Evolutionary conservation across 768 basidiomycete genomes (phyloP), one percentile per base, ranked within the genome.

Genomic region (Dendrothele bispora): DNA sequence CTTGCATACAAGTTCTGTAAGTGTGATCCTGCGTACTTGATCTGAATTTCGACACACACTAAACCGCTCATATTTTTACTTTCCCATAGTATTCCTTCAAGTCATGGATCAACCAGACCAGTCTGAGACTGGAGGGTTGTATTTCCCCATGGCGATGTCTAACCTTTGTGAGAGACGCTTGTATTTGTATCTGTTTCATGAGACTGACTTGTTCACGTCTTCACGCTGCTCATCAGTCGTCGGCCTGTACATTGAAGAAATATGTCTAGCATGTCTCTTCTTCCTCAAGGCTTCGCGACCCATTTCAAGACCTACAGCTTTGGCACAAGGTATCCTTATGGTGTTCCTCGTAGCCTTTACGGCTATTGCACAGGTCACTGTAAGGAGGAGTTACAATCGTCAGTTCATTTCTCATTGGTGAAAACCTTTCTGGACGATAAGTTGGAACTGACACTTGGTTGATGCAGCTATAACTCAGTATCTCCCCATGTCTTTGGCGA

Each of bases 221-320:
- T 7, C 11, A n/a, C 27, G 8, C 21, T 29, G 68, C 68, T 8
- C 59, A 68, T n/a, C 57, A 83, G 67, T 87, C 55, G 79, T 83
- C 24, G 86, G 84, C 0, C 71, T 89, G 38, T 89, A 89, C 60
- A 83, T 88, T 56, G 79, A 84, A 56, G 80, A 87, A 57, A 65
- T 86, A 25, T 83, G 80, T 54, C 66, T 88, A 15, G 72, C 77
- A 5, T 83, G 80, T 15, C 69, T 88, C 8, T 85, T 88, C 69
- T 87, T 89, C 75, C 65, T 89, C 46, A 77, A 75, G 47, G 61
- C 66, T 2, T 56, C 68, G 50, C 52, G 68, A 21, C 64, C 71
- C 8, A 60, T 63, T n/a, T 53, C 49, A 14, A 28, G 51, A 4
- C 37, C 50, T 20, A 46, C 66, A 1, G 73, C 76, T 4, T 50